These are phyloP conservation scores for Capronia coronata DNA, from an alignment of 2,329 filamentous ascomycete genomes.

Conservation along the genomic window DNA sequence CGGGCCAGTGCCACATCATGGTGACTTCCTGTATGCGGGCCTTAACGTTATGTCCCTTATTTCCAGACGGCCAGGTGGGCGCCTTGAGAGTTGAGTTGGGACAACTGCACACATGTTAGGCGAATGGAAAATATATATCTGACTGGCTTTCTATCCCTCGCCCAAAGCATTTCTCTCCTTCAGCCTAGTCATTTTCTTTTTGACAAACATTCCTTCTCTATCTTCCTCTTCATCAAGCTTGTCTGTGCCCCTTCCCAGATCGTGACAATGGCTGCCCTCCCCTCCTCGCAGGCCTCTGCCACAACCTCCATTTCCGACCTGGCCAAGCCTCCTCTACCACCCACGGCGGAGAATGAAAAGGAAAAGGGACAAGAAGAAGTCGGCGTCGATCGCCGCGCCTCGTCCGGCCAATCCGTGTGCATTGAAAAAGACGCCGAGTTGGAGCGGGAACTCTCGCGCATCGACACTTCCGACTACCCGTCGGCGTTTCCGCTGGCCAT, in stretches of 20 bases:
- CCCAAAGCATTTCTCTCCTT: no score
- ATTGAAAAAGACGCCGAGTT: constrained; percentile 15
- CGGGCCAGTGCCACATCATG: no score
- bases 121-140: no score
- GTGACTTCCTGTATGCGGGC: no score
- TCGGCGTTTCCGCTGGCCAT: constrained; percentile 23
- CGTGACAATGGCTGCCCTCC: constrained; percentile 12
- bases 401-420: constrained; percentile 4
- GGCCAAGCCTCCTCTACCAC: constrained; percentile 16
- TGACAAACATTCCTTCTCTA: background rate
- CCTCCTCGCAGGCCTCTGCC: constrained; percentile 5
- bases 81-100: no score
- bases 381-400: background rate
- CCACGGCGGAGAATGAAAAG: constrained; percentile 8
- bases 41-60: no score
- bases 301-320: constrained; percentile 16
- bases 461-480: constrained; percentile 28
- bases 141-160: no score
- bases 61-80: no score
- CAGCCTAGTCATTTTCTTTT: no score
- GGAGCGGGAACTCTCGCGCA: constrained; percentile 24
- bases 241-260: background rate
- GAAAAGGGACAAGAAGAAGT: constrained; percentile 2
- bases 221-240: background rate
- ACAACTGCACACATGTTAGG: no score